Conservation (phyloP, 2,329 filamentous ascomycete species). For the Macrophomina pseudophaseolina region DNA sequence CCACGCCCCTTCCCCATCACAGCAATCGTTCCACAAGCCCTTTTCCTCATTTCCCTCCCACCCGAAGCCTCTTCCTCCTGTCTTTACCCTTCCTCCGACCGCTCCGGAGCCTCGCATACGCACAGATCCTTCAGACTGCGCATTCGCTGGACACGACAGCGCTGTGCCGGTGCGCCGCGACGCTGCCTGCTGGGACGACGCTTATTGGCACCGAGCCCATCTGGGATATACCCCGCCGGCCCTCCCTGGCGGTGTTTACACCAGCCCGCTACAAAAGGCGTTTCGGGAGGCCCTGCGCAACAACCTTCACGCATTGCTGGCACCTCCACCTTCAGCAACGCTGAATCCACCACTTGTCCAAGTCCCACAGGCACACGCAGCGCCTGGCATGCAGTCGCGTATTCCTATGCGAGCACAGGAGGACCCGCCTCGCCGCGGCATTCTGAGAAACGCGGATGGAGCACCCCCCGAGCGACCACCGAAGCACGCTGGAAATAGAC, state of each 20-base stretch:
- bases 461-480: not conserved
- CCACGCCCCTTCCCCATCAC: slow-evolving; percentile 39
- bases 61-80: slow-evolving; percentile 47
- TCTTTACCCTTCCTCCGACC: slow-evolving; percentile 51
- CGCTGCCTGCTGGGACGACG: slow-evolving; percentile 23
- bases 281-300: slow-evolving; percentile 37
- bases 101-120: slow-evolving; percentile 12
- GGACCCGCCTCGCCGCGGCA: slow-evolving; percentile 1
- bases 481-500: not conserved
- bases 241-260: slow-evolving; percentile 36
- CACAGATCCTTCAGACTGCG: slow-evolving; percentile 15
- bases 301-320: slow-evolving; percentile 19
- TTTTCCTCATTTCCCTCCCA: slow-evolving; percentile 40
- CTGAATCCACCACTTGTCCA: not conserved
- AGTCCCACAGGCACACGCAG: slow-evolving; percentile 21
- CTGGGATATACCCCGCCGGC: slow-evolving; percentile 29
- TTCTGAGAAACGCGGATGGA: not conserved
- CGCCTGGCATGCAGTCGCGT: slow-evolving; percentile 34
- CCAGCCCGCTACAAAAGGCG: slow-evolving; percentile 39
- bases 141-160: slow-evolving; percentile 23
- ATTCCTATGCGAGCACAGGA: slow-evolving; percentile 36
- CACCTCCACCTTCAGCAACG: not conserved
- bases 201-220: slow-evolving; percentile 21
- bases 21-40: slow-evolving; percentile 38
- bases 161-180: slow-evolving; percentile 29